phyloP scores from a whole-genome alignment of 1,284 basidiomycete species.

The Tremellales sp. region DNA sequence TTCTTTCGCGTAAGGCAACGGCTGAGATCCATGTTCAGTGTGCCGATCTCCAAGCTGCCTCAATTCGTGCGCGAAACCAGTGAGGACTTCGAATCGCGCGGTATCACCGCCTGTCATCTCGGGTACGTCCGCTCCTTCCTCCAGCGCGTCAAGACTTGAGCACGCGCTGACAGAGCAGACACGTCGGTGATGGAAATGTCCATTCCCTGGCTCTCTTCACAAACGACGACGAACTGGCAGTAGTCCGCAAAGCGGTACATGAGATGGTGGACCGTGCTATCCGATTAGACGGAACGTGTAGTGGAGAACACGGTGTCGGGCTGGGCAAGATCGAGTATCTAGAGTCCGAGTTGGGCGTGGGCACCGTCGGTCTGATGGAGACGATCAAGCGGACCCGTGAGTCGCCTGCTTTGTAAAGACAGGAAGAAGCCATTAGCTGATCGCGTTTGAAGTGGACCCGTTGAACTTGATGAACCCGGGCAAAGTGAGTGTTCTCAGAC shows the following conservation, averaged over 20 bases:
- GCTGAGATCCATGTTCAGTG: too few relatives aligned
- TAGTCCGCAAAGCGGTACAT: conserved; percentile 49
- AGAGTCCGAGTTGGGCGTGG: conserved; percentile 66
- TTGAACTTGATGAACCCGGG: conserved; percentile 74
- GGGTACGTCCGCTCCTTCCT: conserved; percentile 28
- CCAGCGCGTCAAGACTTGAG: too few relatives aligned
- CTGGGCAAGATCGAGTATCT: conserved; percentile 68
- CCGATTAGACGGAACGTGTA: conserved; percentile 51
- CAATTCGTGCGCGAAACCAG: conserved; percentile 70
- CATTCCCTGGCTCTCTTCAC: conserved; percentile 38
- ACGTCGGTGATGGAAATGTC: conserved; percentile 74
- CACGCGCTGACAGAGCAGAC: conserved; percentile 56
- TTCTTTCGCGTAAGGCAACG: background rate
- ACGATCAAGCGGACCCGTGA: conserved; percentile 60
- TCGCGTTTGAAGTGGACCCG: conserved; percentile 64
- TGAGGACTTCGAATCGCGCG: conserved; percentile 61
- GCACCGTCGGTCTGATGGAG: conserved; percentile 75
- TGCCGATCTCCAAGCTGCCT: conserved; percentile 75
- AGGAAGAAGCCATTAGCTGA: background rate
- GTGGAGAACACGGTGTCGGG: conserved; percentile 80
- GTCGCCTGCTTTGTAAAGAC: conserved; percentile 10
- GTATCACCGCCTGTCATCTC: conserved; percentile 56
- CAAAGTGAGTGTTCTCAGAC: conserved; percentile 51
- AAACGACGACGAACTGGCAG: conserved; percentile 39
- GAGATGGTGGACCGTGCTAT: conserved; percentile 52